Evolutionary conservation across 257 asterid genomes (phyloP).

Genomic region (Ilex asprella): DNA sequence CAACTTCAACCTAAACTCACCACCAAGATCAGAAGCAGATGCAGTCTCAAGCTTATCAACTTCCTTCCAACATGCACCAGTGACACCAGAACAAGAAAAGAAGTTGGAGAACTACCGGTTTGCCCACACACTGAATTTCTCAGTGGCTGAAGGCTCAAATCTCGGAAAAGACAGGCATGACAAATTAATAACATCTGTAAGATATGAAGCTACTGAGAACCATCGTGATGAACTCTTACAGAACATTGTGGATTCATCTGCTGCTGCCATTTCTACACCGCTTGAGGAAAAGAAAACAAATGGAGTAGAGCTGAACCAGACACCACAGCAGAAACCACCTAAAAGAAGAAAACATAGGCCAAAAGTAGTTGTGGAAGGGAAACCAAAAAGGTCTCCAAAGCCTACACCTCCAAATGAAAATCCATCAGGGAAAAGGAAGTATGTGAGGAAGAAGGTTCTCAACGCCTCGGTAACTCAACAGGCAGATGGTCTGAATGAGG

Average conservation of each 20-base stretch:
- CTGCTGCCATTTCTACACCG: conserved; percentile 23
- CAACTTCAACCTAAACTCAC: conserved; percentile 28
- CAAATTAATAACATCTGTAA: conserved; percentile 14
- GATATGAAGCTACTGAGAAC: conserved; percentile 21
- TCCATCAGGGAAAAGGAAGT: conserved; percentile 54
- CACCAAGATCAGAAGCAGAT: conserved; percentile 26
- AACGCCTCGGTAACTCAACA: conserved; percentile 28
- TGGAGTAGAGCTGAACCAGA: conserved; percentile 61
- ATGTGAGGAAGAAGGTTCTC: conserved; percentile 30
- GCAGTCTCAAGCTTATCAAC: conserved; percentile 28
- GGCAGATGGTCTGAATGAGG: conserved; percentile 24
- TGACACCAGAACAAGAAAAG: conserved; percentile 51
- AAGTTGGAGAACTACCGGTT: conserved; percentile 29
- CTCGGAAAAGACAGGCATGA: conserved; percentile 32
- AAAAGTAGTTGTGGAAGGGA: conserved; percentile 74
- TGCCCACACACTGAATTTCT: conserved; percentile 24
- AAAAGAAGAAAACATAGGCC: conserved; percentile 85
- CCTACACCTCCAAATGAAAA: conserved; percentile 34
- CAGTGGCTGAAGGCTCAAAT: conserved; percentile 20
- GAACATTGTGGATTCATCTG: conserved; percentile 18
- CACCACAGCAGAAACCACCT: conserved; percentile 60
- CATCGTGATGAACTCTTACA: conserved; percentile 20
- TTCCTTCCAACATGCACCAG: conserved; percentile 41
- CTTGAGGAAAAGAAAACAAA: conserved; percentile 26
- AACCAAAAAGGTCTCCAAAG: conserved; percentile 56